These are phyloP conservation scores for Leccinum arenicola DNA, from an alignment of 768 basidiomycete species.

Conservation along the genomic window DNA sequence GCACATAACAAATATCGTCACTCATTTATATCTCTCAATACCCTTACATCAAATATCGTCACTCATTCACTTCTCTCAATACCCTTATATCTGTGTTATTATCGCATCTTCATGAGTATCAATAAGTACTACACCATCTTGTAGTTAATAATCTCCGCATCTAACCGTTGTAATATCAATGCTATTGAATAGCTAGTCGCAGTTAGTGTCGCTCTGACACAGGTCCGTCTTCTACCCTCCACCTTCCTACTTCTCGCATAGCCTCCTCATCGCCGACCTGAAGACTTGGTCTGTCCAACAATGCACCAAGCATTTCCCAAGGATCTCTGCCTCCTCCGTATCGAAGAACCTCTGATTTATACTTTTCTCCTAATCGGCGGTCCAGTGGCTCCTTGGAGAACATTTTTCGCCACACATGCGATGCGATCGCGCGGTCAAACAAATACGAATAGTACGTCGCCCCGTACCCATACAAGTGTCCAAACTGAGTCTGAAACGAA, in stretches of 20 bases:
- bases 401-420: slow-evolving; percentile 79
- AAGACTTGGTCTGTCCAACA: slow-evolving; percentile 67
- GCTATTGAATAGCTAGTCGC: background rate
- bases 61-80: background rate
- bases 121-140: background rate
- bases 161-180: slow-evolving; percentile 1
- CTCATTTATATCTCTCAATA: background rate
- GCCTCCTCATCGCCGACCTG: slow-evolving; percentile 70
- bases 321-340: slow-evolving; percentile 91
- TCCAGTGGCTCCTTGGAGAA: slow-evolving; percentile 69
- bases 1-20: background rate
- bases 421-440: slow-evolving; percentile 94
- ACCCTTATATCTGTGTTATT: background rate
- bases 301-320: slow-evolving; percentile 83
- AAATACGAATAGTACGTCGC: slow-evolving; percentile 98
- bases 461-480: slow-evolving; percentile 93
- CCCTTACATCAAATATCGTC: background rate
- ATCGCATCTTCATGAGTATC: background rate
- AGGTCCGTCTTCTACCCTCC: slow-evolving; percentile 80
- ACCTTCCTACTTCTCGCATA: slow-evolving; percentile 87
- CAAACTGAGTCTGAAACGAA: slow-evolving; percentile 94
- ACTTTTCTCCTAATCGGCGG: slow-evolving; percentile 76
- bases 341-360: slow-evolving; percentile 69
- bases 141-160: background rate
- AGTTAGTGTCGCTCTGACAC: slow-evolving; percentile 55